phyloP scores from a whole-genome alignment of 2,329 filamentous ascomycete genomes.

The Fusarium pseudonygamai region DNA sequence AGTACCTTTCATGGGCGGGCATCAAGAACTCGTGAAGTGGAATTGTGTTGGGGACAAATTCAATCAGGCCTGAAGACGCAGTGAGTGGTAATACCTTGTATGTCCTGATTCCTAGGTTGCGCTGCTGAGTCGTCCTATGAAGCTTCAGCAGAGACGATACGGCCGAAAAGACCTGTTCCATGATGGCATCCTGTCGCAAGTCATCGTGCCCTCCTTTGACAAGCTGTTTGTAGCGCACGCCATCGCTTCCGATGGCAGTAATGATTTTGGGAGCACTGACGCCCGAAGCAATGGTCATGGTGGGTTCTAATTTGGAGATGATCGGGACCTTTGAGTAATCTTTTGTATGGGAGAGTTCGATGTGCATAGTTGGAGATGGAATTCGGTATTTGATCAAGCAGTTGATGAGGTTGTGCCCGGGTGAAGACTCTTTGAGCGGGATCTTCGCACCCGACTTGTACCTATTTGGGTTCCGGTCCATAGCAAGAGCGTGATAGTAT shows the following conservation, averaged over 20 bases:
- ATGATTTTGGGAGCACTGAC: conserved; percentile 95
- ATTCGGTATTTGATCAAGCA: conserved; percentile 73
- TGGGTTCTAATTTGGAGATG: conserved; percentile 76
- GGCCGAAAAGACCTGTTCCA: conserved; percentile 99
- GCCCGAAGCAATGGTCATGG: conserved; percentile 87
- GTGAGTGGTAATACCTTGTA: conserved; percentile 97
- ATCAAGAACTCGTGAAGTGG: conserved; percentile 92
- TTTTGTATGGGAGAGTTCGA: conserved; percentile 76
- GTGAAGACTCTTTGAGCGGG: conserved; percentile 68
- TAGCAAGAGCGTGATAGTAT: conserved; percentile 70
- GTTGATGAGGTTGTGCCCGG: conserved; percentile 70
- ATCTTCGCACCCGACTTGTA: conserved; percentile 76
- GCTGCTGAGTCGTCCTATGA: conserved; percentile 86
- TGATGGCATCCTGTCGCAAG: conserved; percentile 94
- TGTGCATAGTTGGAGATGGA: conserved; percentile 88
- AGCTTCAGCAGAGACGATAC: conserved; percentile 89
- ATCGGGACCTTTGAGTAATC: conserved; percentile 81
- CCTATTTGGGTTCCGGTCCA: conserved; percentile 69
- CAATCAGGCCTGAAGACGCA: conserved; percentile 86
- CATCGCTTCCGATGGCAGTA: conserved; percentile 81
- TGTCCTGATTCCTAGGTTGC: conserved; percentile 88
- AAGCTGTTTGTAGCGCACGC: conserved; percentile 84
- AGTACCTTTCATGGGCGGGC: conserved; percentile 87
- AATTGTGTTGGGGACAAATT: conserved; percentile 94
- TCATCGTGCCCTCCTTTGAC: conserved; percentile 97